Percentiles rank a stretch among this genome's conserved stretches.
Conservation (phyloP, 108 stramenopile species). For the Asterionellopsis glacialis region DNA sequence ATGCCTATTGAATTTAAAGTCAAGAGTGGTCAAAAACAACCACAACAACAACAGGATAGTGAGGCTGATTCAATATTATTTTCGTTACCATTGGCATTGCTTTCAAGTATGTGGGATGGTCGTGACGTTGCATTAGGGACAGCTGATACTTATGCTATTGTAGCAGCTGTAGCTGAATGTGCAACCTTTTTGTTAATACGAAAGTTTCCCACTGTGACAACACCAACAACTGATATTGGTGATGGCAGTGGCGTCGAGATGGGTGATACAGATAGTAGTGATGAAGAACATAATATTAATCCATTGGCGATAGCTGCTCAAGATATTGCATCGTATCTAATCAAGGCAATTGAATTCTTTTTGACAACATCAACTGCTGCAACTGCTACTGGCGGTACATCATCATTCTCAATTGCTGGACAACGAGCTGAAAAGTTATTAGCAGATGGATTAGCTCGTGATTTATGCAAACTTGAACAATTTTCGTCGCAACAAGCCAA, state of each 20-base stretch:
- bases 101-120: constrained; percentile 61
- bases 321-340: constrained; percentile 10
- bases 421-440: no score
- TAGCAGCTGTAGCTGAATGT: constrained; percentile 63
- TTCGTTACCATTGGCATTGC: constrained; percentile 3
- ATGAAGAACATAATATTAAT: not conserved
- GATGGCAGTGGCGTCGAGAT: not conserved
- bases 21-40: not conserved
- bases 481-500: no score
- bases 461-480: no score
- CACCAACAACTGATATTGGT: constrained; percentile 16
- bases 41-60: not conserved
- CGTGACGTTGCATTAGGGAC: constrained; percentile 32
- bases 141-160: constrained; percentile 44
- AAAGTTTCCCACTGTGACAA: not conserved
- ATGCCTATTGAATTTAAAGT: constrained; percentile 12
- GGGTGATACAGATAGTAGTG: no score
- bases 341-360: constrained; percentile 2
- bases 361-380: no score
- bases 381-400: no score
- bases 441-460: no score
- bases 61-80: not conserved
- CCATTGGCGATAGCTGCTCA: constrained; percentile 17
- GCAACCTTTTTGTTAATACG: constrained; percentile 53
- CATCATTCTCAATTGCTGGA: no score